phyloP scores from a whole-genome alignment of 768 basidiomycete genomes.

The Obba rivulosa region DNA sequence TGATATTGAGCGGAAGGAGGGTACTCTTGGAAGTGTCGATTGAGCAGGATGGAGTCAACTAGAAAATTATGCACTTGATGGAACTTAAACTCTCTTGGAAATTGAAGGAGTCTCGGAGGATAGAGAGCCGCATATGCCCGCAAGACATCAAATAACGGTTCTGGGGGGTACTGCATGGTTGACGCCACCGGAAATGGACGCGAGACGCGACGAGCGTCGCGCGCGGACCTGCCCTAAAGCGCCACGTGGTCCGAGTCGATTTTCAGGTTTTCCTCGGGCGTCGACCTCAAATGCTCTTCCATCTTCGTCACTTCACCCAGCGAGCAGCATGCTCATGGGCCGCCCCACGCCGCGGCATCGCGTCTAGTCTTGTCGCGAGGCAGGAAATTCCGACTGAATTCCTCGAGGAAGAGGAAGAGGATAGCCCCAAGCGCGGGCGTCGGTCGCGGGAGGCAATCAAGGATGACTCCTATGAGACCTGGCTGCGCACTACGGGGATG shows the following conservation, averaged over 20 bases:
- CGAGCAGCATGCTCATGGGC: conserved; percentile 8
- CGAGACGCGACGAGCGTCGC: not conserved
- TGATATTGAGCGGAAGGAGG: conserved; percentile 65
- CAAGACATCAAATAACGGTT: conserved; percentile 31
- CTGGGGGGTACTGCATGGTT: conserved; percentile 2
- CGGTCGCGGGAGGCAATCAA: not conserved
- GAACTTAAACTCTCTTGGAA: conserved; percentile 37
- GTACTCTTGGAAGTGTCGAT: conserved; percentile 48
- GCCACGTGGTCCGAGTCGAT: conserved; percentile 19
- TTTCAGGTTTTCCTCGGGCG: conserved; percentile 19
- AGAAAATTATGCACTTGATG: conserved; percentile 49
- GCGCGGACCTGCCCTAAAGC: conserved; percentile 20
- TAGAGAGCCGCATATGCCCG: conserved; percentile 48
- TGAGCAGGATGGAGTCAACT: conserved; percentile 44
- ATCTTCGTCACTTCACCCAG: conserved; percentile 18
- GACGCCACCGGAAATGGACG: not conserved
- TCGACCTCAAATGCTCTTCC: conserved; percentile 21
- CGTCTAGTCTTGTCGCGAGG: no score
- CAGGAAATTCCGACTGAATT: conserved; percentile 3
- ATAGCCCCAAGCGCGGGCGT: conserved; percentile 9
- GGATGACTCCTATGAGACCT: conserved; percentile 23
- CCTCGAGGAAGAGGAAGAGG: conserved; percentile 12
- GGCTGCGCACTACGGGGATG: conserved; percentile 37
- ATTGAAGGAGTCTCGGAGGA: conserved; percentile 35
- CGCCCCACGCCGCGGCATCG: not conserved